phyloP scores from a whole-genome alignment of 2,329 filamentous ascomycete genomes.

The Botrytis paeoniae region DNA sequence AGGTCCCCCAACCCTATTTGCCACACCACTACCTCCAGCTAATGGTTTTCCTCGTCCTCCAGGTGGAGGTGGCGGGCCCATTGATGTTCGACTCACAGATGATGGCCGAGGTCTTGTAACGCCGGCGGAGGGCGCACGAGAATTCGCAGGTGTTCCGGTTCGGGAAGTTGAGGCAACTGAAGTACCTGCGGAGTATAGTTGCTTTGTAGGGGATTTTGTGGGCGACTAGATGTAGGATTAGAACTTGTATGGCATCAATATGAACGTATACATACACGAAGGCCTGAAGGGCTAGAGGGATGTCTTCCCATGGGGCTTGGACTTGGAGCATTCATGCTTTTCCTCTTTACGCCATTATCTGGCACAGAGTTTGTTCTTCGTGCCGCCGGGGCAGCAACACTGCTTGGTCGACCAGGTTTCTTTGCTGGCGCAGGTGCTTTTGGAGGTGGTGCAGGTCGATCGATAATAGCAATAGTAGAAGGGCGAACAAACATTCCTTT shows the following conservation, averaged over 20 bases:
- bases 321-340: constrained; percentile 69
- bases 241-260: constrained; percentile 14
- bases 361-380: constrained; percentile 45
- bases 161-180: constrained; percentile 59
- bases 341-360: constrained; percentile 59
- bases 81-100: constrained; percentile 57
- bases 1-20: constrained; percentile 32
- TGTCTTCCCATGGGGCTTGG: constrained; percentile 66
- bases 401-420: constrained; percentile 45
- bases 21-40: constrained; percentile 37
- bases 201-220: constrained; percentile 77
- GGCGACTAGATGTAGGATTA: constrained; percentile 57
- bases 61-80: constrained; percentile 57
- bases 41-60: constrained; percentile 40
- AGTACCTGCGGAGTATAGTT: constrained; percentile 50
- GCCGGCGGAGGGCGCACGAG: constrained; percentile 41
- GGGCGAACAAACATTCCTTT: constrained; percentile 83
- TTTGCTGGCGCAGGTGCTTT: constrained; percentile 36
- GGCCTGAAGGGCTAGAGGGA: constrained; percentile 53
- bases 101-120: constrained; percentile 53
- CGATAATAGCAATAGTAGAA: constrained; percentile 60
- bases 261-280: constrained; percentile 46
- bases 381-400: constrained; percentile 40
- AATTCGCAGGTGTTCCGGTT: constrained; percentile 62
- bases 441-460: constrained; percentile 45